phyloP scores from a whole-genome alignment of 495 filamentous ascomycete genomes.

The Tuber borchii region DNA sequence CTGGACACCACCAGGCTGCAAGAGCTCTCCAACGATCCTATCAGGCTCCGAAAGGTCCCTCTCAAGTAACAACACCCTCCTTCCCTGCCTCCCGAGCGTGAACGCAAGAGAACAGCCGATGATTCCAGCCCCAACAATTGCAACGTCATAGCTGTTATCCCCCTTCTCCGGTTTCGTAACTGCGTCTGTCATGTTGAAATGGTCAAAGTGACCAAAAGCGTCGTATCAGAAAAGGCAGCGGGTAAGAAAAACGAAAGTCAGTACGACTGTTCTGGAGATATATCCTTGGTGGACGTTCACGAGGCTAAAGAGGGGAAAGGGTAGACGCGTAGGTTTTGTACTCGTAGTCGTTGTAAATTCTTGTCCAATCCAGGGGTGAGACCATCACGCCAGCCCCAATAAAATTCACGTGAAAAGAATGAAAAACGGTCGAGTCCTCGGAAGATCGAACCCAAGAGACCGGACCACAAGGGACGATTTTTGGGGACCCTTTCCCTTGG shows the following conservation, averaged over 20 bases:
- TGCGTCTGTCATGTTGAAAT: neutral
- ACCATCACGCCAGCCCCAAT: neutral
- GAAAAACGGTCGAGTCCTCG: neutral
- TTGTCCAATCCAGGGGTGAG: neutral
- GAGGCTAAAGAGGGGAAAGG: neutral
- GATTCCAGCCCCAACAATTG: slow-evolving; percentile 85
- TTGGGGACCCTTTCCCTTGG: neutral
- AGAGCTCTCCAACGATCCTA: slow-evolving; percentile 89
- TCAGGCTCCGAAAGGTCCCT: slow-evolving; percentile 85
- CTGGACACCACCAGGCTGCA: slow-evolving; percentile 84
- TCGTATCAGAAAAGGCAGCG: neutral
- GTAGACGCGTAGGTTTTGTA: neutral
- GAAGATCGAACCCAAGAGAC: neutral
- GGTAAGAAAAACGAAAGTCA: neutral
- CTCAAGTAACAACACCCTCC: slow-evolving; percentile 87
- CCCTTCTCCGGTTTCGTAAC: slow-evolving; percentile 9
- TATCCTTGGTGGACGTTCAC: neutral
- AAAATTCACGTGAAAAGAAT: neutral
- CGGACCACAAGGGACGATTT: neutral
- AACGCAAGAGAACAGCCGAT: slow-evolving; percentile 82
- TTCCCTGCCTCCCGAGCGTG: slow-evolving; percentile 73
- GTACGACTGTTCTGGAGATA: neutral
- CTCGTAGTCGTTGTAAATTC: neutral
- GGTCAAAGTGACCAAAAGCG: neutral
- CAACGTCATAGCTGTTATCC: slow-evolving; percentile 55